phyloP scores from a whole-genome alignment of 257 asterid species.

The Jacaranda mimosifolia region DNA sequence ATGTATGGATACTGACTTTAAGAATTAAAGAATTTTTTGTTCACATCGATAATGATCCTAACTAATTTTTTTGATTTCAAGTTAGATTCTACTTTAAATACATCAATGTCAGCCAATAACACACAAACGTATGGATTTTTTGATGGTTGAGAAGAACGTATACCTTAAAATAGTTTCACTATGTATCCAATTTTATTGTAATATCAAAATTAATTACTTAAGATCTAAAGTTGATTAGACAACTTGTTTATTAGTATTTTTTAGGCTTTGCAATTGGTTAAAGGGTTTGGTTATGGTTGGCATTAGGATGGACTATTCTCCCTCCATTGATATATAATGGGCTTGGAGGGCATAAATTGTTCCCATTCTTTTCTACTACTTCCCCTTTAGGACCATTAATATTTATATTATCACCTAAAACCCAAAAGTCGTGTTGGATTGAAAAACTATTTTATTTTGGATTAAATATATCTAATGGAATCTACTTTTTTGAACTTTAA shows the following conservation, averaged over 20 bases:
- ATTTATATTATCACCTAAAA: background rate
- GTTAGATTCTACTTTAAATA: no score
- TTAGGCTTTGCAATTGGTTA: background rate
- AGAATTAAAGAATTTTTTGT: no score
- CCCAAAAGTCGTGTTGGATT: background rate
- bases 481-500: background rate
- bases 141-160: no score
- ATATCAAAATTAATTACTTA: background rate
- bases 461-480: background rate
- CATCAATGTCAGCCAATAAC: no score
- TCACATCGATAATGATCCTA: no score
- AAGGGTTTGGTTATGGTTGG: background rate
- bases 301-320: conserved; percentile 8
- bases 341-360: background rate
- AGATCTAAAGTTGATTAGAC: background rate
- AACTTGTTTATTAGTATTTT: background rate
- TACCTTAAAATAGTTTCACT: no score
- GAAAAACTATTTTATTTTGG: background rate
- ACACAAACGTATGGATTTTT: no score
- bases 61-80: no score
- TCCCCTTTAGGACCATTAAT: background rate
- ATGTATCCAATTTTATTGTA: background rate
- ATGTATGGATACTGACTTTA: no score
- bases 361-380: background rate
- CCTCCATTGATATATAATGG: background rate